phyloP scores from a whole-genome alignment of 768 basidiomycete species.

The Leccinum sublutescens region DNA sequence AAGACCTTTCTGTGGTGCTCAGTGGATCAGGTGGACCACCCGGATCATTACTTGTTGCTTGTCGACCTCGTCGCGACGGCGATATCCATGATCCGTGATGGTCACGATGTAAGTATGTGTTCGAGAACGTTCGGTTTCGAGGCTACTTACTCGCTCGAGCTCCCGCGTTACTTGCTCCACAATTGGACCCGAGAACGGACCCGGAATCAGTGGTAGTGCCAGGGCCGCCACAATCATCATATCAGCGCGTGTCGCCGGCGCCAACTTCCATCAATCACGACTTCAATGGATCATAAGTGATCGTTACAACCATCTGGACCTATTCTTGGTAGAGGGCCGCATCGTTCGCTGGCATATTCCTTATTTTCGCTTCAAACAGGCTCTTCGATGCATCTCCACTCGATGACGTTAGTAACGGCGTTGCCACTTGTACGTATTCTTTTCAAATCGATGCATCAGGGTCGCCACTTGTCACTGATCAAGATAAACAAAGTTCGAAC shows the following conservation, averaged over 20 bases:
- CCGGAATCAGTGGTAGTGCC: neutral
- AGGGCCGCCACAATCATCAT: neutral
- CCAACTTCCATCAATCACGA: neutral
- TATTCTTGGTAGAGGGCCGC: neutral
- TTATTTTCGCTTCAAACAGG: neutral
- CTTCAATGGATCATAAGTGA: neutral
- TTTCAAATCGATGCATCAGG: neutral
- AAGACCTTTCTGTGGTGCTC: too few species aligned
- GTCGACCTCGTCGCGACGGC: neutral
- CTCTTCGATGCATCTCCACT: neutral
- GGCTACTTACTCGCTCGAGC: neutral
- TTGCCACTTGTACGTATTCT: neutral
- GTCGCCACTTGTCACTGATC: neutral
- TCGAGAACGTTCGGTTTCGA: neutral
- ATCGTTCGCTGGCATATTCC: neutral
- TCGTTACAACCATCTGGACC: neutral
- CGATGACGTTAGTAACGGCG: neutral
- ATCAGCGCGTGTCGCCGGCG: neutral
- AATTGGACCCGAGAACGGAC: neutral
- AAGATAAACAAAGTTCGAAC: neutral
- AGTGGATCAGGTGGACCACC: neutral
- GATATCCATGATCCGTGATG: neutral
- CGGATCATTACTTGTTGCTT: neutral
- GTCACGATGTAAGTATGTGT: neutral
- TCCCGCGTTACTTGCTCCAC: neutral